Conservation (phyloP, 805 yeast genomes). For the Cyberlindnera americana region DNA sequence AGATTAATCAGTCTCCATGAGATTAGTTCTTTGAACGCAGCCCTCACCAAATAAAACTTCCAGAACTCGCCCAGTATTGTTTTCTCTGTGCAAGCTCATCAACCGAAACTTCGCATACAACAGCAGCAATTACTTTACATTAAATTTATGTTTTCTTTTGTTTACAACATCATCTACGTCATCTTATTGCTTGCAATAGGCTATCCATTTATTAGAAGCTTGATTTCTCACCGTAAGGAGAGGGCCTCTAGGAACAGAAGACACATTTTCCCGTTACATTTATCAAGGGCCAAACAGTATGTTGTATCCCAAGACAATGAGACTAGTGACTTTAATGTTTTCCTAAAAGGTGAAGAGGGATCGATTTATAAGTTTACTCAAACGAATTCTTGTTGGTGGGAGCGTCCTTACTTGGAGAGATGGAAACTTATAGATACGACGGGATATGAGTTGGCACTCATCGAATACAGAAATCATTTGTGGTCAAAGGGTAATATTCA, state of each 20-base stretch:
- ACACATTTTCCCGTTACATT: conserved; percentile 2
- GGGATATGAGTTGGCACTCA: conserved; percentile 7
- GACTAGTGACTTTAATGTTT: neutral
- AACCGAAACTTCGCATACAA: too few relatives aligned
- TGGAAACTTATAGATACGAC: conserved; percentile 5
- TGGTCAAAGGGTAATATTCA: neutral
- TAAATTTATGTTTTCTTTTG: too few relatives aligned
- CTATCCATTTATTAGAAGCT: neutral
- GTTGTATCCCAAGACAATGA: neutral
- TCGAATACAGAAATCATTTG: neutral
- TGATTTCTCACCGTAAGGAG: neutral
- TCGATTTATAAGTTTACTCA: neutral
- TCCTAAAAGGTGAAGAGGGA: neutral
- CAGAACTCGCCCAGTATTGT: too few relatives aligned
- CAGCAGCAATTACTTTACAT: neutral
- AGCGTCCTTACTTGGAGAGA: conserved; percentile 1
- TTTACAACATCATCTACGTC: conserved; percentile 1
- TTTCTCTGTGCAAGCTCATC: too few relatives aligned
- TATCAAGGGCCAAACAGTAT: neutral
- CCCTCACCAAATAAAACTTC: too few relatives aligned
- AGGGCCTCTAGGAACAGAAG: neutral
- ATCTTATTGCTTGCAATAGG: neutral
- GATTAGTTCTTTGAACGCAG: too few relatives aligned
- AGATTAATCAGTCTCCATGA: too few relatives aligned
- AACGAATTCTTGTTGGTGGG: neutral